A percentile compares a stretch with the other conserved stretches of the same genome.
phyloP scores from a whole-genome alignment of 768 basidiomycete genomes.

The Xerocomellus intermedius region DNA sequence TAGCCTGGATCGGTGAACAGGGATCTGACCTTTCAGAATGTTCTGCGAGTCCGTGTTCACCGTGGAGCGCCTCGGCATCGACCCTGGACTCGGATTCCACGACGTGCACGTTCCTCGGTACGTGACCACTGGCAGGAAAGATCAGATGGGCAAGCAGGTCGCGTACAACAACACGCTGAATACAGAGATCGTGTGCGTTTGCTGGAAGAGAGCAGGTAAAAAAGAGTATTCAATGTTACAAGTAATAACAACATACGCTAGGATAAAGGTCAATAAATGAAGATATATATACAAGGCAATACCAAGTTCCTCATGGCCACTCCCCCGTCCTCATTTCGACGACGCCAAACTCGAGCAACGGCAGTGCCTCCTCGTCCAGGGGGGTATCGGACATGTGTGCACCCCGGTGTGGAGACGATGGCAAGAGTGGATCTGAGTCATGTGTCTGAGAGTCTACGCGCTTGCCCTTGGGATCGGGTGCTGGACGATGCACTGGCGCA shows the following conservation, averaged over 20 bases:
- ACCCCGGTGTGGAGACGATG: neutral
- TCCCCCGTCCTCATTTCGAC: slow-evolving; percentile 4
- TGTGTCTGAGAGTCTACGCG: neutral
- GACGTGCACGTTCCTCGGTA: no score
- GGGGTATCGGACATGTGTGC: neutral
- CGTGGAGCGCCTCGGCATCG: no score
- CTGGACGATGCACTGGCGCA: neutral
- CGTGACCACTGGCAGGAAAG: no score
- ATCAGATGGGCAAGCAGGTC: no score
- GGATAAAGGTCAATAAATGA: neutral
- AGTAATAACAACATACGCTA: neutral
- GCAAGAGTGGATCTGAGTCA: slow-evolving; percentile 3
- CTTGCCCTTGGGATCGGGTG: slow-evolving; percentile 19
- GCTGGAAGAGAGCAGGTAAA: no score
- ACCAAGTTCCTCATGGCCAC: neutral
- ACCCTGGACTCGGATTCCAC: no score
- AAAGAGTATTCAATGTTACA: no score
- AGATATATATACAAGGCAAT: neutral
- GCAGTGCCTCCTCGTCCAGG: neutral
- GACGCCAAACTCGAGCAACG: slow-evolving; percentile 21
- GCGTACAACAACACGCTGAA: no score
- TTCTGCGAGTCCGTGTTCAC: no score
- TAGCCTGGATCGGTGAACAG: no score
- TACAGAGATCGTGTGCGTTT: no score
- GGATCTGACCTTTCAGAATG: no score